Evolutionary conservation across 306 rosid species (phyloP).

Genomic region (Medicago ruthenica): DNA sequence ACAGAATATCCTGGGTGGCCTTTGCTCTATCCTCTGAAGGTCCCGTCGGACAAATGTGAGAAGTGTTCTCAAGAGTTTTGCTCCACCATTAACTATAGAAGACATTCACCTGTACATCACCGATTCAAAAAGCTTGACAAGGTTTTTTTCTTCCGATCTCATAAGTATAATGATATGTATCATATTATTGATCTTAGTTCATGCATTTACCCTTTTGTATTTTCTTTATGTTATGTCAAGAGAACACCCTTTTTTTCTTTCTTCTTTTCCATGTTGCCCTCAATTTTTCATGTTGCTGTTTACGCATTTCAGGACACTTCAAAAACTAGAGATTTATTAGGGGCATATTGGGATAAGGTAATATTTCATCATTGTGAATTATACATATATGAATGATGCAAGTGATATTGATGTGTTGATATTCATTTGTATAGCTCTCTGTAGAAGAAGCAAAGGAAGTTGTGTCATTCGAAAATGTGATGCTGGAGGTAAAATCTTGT

Average conservation of each 20-base stretch:
- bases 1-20: constrained; percentile 88
- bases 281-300: constrained; percentile 42
- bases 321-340: constrained; percentile 69
- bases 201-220: constrained; percentile 21
- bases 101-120: constrained; percentile 78
- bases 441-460: constrained; percentile 73
- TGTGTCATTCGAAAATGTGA: constrained; percentile 64
- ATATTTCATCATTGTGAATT: constrained; percentile 35
- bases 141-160: constrained; percentile 52
- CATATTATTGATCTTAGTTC: constrained; percentile 3
- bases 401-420: constrained; percentile 27
- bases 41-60: constrained; percentile 81
- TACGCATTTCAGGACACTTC: constrained; percentile 64
- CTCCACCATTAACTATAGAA: constrained; percentile 81
- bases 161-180: constrained; percentile 20
- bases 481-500: constrained; percentile 64
- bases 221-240: neutral
- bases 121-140: constrained; percentile 76
- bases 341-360: constrained; percentile 94
- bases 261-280: constrained; percentile 19
- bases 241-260: constrained; percentile 21
- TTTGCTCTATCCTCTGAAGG: constrained; percentile 67
- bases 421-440: constrained; percentile 63
- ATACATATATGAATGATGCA: constrained; percentile 17
- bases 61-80: constrained; percentile 82